Conservation (phyloP, 2,329 filamentous ascomycete genomes). For the Colletotrichum musae region DNA sequence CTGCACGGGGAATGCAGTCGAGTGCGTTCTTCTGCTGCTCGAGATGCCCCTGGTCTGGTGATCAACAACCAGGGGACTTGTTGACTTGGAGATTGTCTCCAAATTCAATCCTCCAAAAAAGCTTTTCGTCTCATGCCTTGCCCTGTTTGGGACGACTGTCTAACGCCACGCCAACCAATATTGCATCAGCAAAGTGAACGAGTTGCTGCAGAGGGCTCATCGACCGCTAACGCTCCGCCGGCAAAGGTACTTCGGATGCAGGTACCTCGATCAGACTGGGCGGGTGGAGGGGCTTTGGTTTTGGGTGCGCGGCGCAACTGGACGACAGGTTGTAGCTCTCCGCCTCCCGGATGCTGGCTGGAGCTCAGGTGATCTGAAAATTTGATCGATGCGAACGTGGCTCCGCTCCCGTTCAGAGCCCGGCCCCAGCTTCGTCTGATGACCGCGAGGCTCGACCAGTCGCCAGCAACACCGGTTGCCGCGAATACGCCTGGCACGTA, state of each 20-base stretch:
- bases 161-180: not conserved
- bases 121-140: not conserved
- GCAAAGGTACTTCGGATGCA: constrained; percentile 19
- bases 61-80: constrained; percentile 14
- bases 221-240: constrained; percentile 23
- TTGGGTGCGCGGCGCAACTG: constrained; percentile 34
- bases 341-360: constrained; percentile 33
- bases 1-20: constrained; percentile 8
- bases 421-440: constrained; percentile 39
- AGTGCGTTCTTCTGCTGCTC: constrained; percentile 1
- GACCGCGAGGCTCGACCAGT: constrained; percentile 34
- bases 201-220: not conserved
- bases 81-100: not conserved
- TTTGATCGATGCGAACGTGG: constrained; percentile 36
- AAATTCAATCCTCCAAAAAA: not conserved
- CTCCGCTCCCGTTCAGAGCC: constrained; percentile 36
- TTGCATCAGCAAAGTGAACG: not conserved
- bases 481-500: constrained; percentile 33
- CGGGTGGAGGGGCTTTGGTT: constrained; percentile 27
- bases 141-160: not conserved
- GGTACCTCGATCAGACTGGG: constrained; percentile 23
- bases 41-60: constrained; percentile 10
- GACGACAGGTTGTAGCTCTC: constrained; percentile 33
- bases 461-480: constrained; percentile 29
- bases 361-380: constrained; percentile 41